Conservation (phyloP, 2,329 filamentous ascomycete species). For the Colletotrichum lindemuthianum region DNA sequence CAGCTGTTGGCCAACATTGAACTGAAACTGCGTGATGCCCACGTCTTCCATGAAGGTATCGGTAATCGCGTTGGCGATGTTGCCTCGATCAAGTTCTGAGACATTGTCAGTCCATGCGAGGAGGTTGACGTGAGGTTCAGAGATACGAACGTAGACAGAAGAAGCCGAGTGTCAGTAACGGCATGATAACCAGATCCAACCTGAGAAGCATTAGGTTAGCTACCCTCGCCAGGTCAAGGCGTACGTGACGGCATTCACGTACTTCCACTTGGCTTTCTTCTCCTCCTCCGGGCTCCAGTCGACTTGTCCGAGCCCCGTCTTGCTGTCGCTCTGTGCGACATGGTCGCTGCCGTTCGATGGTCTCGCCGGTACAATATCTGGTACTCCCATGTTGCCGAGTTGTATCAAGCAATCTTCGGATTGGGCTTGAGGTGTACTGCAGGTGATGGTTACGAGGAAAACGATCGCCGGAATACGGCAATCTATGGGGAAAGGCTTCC, state of each 20-base stretch:
- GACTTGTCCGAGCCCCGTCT: too few species aligned
- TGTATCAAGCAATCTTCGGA: too few species aligned
- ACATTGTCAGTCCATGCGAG: background rate
- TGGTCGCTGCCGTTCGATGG: too few species aligned
- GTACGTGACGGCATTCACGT: constrained; percentile 27
- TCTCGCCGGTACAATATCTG: background rate
- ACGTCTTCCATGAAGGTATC: constrained; percentile 61
- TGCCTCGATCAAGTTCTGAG: constrained; percentile 51
- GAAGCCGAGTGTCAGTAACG: constrained; percentile 52
- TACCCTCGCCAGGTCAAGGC: background rate
- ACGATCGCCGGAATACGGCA: too few species aligned
- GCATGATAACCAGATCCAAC: constrained; percentile 54
- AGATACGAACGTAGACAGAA: constrained; percentile 51
- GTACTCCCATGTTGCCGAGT: background rate
- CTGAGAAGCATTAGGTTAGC: constrained; percentile 34
- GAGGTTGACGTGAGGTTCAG: background rate
- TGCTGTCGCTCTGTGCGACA: too few species aligned
- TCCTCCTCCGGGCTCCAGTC: constrained; percentile 52
- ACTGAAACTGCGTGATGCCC: constrained; percentile 58
- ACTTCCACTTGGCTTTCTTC: constrained; percentile 50
- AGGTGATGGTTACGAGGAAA: too few species aligned
- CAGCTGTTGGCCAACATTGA: constrained; percentile 62
- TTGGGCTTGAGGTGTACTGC: too few species aligned
- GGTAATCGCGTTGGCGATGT: constrained; percentile 48
- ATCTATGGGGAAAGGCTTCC: too few species aligned